Base-by-base conservation (phyloP, 2,329 filamentous ascomycete species). In the Lithohypha guttulata region DNA sequence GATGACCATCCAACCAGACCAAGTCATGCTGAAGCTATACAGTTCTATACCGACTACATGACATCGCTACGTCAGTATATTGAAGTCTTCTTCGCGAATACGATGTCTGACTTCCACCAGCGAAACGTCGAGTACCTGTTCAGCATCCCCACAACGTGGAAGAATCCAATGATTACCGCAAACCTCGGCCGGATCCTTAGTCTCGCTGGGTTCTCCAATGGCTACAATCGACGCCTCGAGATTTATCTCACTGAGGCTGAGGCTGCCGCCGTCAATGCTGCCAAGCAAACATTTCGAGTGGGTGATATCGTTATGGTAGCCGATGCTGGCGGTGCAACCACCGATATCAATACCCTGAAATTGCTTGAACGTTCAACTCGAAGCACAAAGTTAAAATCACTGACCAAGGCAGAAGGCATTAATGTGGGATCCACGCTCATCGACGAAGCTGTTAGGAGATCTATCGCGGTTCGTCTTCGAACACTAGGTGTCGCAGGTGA, bases 181-280 rank as follows among this genome's bases (percentile, higher is more conserved):
- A 51, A 60, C 34, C 61, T 56, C 9, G 46, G 54, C 9, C 34
- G 30, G 3, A 49, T 58, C 2, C 51, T 61, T 2, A 34, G 52
- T 32, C 36, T 40, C 2, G 57, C 55, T 2, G 55, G 60, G 7
- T 55, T 57, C 42, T 48, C 47, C 7, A 49, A 51, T 34, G 45
- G 42, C 14, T 41, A 44, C 0, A 51, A 54, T 18, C 66, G 71
- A 49, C 53, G 44, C 2, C 57, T 62, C 2, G 54, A 45, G 0
- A 66, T 71, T 36, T 65, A 64, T 0, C 53, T 72, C 11, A 72
- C 69, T 0, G 69, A 73, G 51, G 69, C 69, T 1, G 69, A 72
- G 48, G 69, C 69, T 5, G 68, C 69, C 2, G 69, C 69, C 15
- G 68, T 72, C 1, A 64, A 69, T 51, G 61, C 64, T 30, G 41